A percentile compares a stretch with the other conserved stretches of the same genome.
Evolutionary conservation across 2,329 filamentous ascomycete genomes (phyloP).

Genomic region (Microdochium bolleyi): DNA sequence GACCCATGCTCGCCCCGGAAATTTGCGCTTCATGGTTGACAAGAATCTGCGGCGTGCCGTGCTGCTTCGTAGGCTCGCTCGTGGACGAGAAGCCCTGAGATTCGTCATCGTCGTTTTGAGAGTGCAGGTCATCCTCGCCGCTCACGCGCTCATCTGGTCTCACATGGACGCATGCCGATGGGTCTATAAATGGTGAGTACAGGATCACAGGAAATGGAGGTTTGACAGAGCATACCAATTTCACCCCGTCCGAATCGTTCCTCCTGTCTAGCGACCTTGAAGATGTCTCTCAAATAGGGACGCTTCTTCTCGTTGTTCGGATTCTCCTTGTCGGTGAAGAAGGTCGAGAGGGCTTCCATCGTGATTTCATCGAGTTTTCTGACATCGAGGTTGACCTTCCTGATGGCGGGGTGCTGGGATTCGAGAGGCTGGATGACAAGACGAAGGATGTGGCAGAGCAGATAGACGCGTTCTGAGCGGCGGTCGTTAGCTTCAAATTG

Average conservation of each 20-base stretch:
- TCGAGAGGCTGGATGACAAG: constrained; percentile 44
- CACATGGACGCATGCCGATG: background rate
- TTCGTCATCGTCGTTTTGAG: background rate
- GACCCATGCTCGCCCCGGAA: background rate
- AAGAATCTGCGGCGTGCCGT: background rate
- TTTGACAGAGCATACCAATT: constrained; percentile 37
- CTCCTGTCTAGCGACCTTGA: constrained; percentile 49
- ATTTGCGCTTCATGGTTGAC: background rate
- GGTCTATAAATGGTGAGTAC: background rate
- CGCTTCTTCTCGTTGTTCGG: constrained; percentile 46
- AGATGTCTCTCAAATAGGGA: constrained; percentile 50
- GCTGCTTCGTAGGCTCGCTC: background rate
- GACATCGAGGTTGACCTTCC: constrained; percentile 44
- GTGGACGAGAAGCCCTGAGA: background rate
- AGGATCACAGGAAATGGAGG: background rate
- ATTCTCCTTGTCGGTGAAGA: constrained; percentile 48
- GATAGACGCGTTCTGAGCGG: constrained; percentile 44
- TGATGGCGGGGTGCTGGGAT: constrained; percentile 42
- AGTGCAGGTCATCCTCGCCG: background rate
- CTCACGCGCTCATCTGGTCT: background rate
- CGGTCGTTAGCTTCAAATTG: constrained; percentile 2
- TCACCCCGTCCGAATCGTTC: constrained; percentile 48
- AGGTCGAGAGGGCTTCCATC: constrained; percentile 47
- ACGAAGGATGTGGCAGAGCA: constrained; percentile 52
- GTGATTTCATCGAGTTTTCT: constrained; percentile 51